phyloP scores from a whole-genome alignment of 768 basidiomycete genomes.

The Macrolepiota fuliginosa region DNA sequence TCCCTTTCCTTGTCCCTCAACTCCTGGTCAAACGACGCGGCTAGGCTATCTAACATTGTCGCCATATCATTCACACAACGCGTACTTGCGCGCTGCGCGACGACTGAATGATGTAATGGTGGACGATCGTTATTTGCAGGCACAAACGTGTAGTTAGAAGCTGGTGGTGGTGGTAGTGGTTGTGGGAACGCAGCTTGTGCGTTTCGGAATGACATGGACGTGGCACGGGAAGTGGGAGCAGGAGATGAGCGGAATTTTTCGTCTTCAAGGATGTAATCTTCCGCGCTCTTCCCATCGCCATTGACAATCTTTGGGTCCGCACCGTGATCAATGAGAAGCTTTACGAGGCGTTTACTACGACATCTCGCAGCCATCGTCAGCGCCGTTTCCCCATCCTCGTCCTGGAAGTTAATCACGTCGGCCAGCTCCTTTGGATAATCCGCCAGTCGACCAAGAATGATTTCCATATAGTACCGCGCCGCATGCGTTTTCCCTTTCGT shows the following conservation, averaged over 20 bases:
- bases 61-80: slow-evolving; percentile 84
- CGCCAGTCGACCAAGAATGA: slow-evolving; percentile 78
- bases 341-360: slow-evolving; percentile 92
- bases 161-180: slow-evolving; percentile 37
- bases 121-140: slow-evolving; percentile 60
- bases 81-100: slow-evolving; percentile 84
- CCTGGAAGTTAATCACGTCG: slow-evolving; percentile 98
- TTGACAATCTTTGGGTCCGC: slow-evolving; percentile 95
- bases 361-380: slow-evolving; percentile 96
- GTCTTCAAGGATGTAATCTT: slow-evolving; percentile 98
- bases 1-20: slow-evolving; percentile 90
- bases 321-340: slow-evolving; percentile 92
- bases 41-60: slow-evolving; percentile 83
- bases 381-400: slow-evolving; percentile 98
- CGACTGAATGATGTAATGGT: slow-evolving; percentile 80
- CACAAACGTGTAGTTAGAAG: slow-evolving; percentile 40
- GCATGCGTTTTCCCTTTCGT: slow-evolving; percentile 98
- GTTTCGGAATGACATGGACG: slow-evolving; percentile 72
- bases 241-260: slow-evolving; percentile 95
- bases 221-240: slow-evolving; percentile 63
- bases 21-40: slow-evolving; percentile 89
- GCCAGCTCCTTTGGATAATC: slow-evolving; percentile 96
- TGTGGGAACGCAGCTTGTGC: slow-evolving; percentile 60
- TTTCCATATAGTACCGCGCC: slow-evolving; percentile 98
- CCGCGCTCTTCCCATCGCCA: slow-evolving; percentile 92